These are phyloP conservation scores for Penicillium chermesinum DNA, from an alignment of 495 filamentous ascomycete species.

Conservation along the genomic window DNA sequence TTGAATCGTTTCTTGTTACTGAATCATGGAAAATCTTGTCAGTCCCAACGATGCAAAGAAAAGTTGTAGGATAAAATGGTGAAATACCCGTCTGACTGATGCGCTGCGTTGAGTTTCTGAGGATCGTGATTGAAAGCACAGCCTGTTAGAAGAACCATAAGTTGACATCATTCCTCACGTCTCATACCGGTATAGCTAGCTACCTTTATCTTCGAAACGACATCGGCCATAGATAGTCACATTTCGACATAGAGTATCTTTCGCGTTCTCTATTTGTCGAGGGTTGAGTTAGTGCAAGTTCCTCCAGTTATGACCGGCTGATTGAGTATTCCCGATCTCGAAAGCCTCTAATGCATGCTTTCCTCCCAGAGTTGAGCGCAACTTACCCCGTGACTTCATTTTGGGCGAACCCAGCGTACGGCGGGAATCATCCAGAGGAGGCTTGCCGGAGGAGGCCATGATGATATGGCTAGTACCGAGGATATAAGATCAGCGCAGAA, in stretches of 20 bases:
- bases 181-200: background rate
- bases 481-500: conserved; percentile 33
- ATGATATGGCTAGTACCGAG: conserved; percentile 27
- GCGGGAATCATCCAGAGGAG: conserved; percentile 42
- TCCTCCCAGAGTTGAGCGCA: background rate
- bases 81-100: conserved; percentile 55
- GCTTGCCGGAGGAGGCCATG: conserved; percentile 43
- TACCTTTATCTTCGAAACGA: conserved; percentile 80
- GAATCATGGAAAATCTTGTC: conserved; percentile 1
- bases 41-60: background rate
- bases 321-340: background rate
- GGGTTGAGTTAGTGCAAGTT: background rate
- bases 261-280: conserved; percentile 53
- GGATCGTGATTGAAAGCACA: conserved; percentile 90
- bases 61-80: background rate
- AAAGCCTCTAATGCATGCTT: conserved; percentile 1
- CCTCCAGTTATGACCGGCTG: conserved; percentile 1
- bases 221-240: conserved; percentile 92
- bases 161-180: conserved; percentile 20
- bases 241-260: conserved; percentile 89
- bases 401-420: conserved; percentile 52
- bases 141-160: conserved; percentile 40
- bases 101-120: conserved; percentile 47
- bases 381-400: conserved; percentile 59
- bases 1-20: conserved; percentile 77